phyloP scores from a whole-genome alignment of 768 basidiomycete species.

The Suillus spraguei region DNA sequence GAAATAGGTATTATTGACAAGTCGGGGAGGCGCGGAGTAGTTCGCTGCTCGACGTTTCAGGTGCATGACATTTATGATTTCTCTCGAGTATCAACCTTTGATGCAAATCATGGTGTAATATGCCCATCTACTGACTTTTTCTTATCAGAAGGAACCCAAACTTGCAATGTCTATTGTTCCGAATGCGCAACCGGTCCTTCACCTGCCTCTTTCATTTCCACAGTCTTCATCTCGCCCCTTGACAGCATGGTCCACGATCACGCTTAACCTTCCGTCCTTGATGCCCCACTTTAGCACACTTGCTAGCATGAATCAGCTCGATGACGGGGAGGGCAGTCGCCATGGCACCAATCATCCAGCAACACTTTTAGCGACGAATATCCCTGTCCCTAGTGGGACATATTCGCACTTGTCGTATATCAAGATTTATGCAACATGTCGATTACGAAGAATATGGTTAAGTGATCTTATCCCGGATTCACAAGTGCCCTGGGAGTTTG shows the following conservation, averaged over 20 bases:
- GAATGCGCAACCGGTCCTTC: conserved; percentile 56
- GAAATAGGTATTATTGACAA: conserved; percentile 77
- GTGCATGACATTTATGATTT: conserved; percentile 37
- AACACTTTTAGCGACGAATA: conserved; percentile 19
- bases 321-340: conserved; percentile 20
- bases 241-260: conserved; percentile 71
- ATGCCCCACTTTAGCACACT: conserved; percentile 63
- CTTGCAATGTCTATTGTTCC: conserved; percentile 39
- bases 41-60: conserved; percentile 83
- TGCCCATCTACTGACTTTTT: conserved; percentile 10
- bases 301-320: conserved; percentile 32
- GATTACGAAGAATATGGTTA: conserved; percentile 78
- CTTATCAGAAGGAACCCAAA: conserved; percentile 53
- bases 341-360: conserved; percentile 10
- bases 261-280: conserved; percentile 59
- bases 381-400: conserved; percentile 47
- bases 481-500: conserved; percentile 74
- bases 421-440: conserved; percentile 78
- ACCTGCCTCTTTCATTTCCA: conserved; percentile 73
- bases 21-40: conserved; percentile 54
- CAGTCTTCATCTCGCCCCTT: conserved; percentile 52
- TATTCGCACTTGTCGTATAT: conserved; percentile 73
- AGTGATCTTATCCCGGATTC: conserved; percentile 52
- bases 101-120: conserved; percentile 7
- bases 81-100: not conserved